Evolutionary conservation across 257 asterid species (phyloP).

Genomic region (Anisodus acutangulus): DNA sequence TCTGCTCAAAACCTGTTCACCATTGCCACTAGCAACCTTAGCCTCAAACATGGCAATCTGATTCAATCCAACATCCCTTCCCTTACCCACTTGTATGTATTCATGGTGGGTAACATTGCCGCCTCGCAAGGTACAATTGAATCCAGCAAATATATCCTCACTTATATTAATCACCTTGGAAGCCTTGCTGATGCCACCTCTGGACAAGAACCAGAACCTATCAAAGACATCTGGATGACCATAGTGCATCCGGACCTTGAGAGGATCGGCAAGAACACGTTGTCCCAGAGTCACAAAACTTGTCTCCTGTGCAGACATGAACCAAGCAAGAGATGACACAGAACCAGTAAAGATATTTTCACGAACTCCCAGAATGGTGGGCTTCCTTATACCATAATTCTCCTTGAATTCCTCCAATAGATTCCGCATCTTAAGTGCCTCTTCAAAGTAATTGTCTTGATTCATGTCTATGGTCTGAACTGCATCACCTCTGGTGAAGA

Average conservation of each 20-base stretch:
- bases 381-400: conserved; percentile 77
- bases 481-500: conserved; percentile 96
- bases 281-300: conserved; percentile 96
- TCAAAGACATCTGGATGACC: conserved; percentile 99
- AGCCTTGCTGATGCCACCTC: conserved; percentile 98
- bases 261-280: conserved; percentile 88
- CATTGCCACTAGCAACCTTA: conserved; percentile 95
- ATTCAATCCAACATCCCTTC: conserved; percentile 95
- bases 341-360: conserved; percentile 96
- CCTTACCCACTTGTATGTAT: conserved; percentile 95
- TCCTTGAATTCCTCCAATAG: conserved; percentile 86
- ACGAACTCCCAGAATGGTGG: conserved; percentile 92
- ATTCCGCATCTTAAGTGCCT: conserved; percentile 94
- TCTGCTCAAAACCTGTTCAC: conserved; percentile 93
- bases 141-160: conserved; percentile 96
- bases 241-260: conserved; percentile 93
- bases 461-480: conserved; percentile 96
- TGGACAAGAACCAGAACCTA: conserved; percentile 90
- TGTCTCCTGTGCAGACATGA: conserved; percentile 97
- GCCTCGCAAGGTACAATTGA: conserved; percentile 89
- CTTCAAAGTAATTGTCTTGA: conserved; percentile 94
- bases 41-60: conserved; percentile 99
- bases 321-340: conserved; percentile 93
- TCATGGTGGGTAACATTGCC: conserved; percentile 97
- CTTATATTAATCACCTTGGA: conserved; percentile 91